Evolutionary conservation across 176 grass and related monocot species (phyloP), one percentile per base, ranked within the genome.

Genomic region (Cenchrus americanus): DNA sequence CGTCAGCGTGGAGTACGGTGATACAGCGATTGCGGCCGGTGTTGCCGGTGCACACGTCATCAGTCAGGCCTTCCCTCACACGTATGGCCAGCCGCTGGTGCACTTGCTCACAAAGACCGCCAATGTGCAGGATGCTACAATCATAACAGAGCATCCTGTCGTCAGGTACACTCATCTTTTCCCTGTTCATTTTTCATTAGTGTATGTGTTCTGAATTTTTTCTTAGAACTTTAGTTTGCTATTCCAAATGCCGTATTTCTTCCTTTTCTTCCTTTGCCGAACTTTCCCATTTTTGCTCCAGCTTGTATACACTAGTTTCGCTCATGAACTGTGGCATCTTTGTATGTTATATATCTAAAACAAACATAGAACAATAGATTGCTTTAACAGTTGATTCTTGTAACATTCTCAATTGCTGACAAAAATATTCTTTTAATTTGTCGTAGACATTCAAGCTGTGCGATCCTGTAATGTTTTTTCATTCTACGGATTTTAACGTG

Each of bases 1-100:
- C 46, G 91, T 97, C 24, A 90, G 85, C 82, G 92, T 94, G 76
- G 94, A 97, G 62, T 94, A 89, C 37, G 94, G 94, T 11, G 94
- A 97, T 62, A 63, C 80, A 13, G 93, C 94, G 22, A 94, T 88
- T 14, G 83, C 94, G n/a, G 80, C 92, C 9, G 92, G 94, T 83
- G 26, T 68, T 10, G 85, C 94, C 37, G 92, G 92, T 12, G 89
- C 87, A 43, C 94, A 92, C 71, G 94, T 94, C 66, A 97, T 97
- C 43, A 88, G 94, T 52, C 94, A 89, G 6, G 85, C 83, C 14
- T 97, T 92, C 43, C 92, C 89, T 14, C 91, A 90, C 83, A 94
- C 94, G 0, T 97, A 97, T 68, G 92, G 94, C 10, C 92, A 92
- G 49, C 85, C 85, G 22, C 80, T 97, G 71, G 89, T 89, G 52